Conservation (phyloP, 257 asterid genomes). For the Lantana camara region DNA sequence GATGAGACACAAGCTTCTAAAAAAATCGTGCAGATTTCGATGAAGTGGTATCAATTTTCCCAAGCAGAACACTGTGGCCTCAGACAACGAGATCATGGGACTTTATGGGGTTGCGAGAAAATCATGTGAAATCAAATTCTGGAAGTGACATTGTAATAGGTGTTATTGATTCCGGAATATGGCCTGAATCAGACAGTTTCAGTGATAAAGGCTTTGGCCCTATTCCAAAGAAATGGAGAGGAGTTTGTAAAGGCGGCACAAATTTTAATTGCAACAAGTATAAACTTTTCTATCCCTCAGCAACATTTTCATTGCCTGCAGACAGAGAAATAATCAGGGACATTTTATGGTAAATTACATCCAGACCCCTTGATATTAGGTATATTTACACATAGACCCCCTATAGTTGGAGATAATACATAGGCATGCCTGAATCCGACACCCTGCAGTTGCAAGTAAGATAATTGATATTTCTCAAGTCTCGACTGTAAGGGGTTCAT, state of each 20-base stretch:
- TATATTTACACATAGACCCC: no score
- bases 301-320: neutral
- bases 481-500: no score
- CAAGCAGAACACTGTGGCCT: conserved; percentile 31
- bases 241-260: conserved; percentile 41
- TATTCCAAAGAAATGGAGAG: conserved; percentile 48
- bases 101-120: conserved; percentile 31
- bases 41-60: conserved; percentile 42
- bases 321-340: no score
- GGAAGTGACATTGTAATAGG: conserved; percentile 43
- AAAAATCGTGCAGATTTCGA: conserved; percentile 27
- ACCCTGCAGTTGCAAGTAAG: no score
- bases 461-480: no score
- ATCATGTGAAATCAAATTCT: neutral
- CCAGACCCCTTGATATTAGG: no score
- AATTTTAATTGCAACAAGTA: conserved; percentile 57
- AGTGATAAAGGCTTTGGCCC: conserved; percentile 33
- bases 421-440: no score
- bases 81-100: conserved; percentile 59
- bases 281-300: neutral
- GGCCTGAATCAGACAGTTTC: conserved; percentile 45
- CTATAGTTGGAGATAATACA: no score
- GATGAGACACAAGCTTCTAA: neutral
- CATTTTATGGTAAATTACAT: no score
- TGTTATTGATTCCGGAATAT: conserved; percentile 41